Evolutionary conservation across 1,139 yeast species (phyloP), one percentile per base, ranked within the genome.

Genomic region (Candida labiduridarum): DNA sequence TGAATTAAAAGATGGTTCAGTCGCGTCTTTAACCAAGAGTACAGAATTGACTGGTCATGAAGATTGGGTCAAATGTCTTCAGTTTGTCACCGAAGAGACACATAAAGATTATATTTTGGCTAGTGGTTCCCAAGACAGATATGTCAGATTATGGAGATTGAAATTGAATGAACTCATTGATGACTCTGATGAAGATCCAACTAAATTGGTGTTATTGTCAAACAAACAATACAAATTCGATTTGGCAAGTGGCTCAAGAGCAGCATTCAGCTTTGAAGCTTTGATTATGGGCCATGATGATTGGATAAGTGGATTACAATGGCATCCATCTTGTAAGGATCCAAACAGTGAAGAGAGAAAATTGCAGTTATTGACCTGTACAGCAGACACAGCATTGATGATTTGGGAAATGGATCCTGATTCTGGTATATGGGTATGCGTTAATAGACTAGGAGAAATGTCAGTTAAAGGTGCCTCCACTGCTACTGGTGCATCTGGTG

Each of bases 401-500:
- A 73, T 92, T n/a, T 95, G 99, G 99, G 87, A 86, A 61, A 94
- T 96, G 61, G 98, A 94, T 68, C 71, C 71, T 39, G 78, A 81
- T 4, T 88, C 96, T 3, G 98, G 97, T 2, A 86, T 94, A 46
- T 95, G 99, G 99, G 79, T 89, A 16, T 89, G 96, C 53, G 76
- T 79, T 16, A 76, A 85, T 31, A 75, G 98, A 60, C 71, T 95
- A 30, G 99, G 99, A 38, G 98, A 94, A 62, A 78, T 94, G 59
- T 87, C 97, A 41, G 87, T 91, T 47, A 94, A 94, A 67, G 99
- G 99, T 59, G 97, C 99, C 0, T 88, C 96, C 3, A 92, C 99
- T 0, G 99, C 99, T 2, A 94, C 99, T 0, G 99, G 99, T 10
- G 89, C 99, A 0, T 84, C 97, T 2, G 99, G 99, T 57, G 99